A percentile compares a stretch with the other conserved stretches of the same genome.
Conservation (phyloP, 108 stramenopile species). For the Nitzschia sp. region DNA sequence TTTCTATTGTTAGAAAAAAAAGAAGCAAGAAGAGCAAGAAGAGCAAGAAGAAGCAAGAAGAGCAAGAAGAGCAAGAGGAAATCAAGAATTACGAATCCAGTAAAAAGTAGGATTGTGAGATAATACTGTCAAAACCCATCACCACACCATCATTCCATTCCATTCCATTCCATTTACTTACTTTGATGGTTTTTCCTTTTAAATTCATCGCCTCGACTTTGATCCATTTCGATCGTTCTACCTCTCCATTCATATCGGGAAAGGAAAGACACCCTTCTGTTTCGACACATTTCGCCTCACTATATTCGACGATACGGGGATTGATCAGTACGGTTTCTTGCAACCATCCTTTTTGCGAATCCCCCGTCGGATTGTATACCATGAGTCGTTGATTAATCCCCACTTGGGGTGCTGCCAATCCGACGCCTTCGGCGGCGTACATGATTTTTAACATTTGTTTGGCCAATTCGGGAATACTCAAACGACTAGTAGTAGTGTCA, state of each 20-base stretch:
- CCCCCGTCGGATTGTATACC: conserved; percentile 93
- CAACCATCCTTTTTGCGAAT: conserved; percentile 73
- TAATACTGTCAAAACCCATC: neutral
- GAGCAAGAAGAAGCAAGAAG: too few species aligned
- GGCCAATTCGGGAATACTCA: conserved; percentile 75
- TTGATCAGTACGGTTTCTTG: conserved; percentile 85
- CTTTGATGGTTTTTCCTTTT: conserved; percentile 24
- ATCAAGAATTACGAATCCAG: conserved; percentile 5
- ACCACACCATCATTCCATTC: too few species aligned
- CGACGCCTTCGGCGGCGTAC: conserved; percentile 94
- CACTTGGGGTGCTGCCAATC: conserved; percentile 90
- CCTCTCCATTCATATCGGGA: conserved; percentile 89
- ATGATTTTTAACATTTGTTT: conserved; percentile 95
- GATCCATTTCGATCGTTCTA: conserved; percentile 82
- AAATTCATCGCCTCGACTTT: conserved; percentile 86
- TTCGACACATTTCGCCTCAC: conserved; percentile 61
- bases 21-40: too few species aligned
- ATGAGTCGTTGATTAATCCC: conserved; percentile 90
- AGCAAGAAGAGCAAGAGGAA: too few species aligned
- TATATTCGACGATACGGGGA: conserved; percentile 78
- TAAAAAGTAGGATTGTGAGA: neutral
- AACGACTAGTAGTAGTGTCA: too few species aligned
- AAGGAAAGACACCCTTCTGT: conserved; percentile 93
- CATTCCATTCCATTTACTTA: too few species aligned
- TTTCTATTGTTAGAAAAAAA: too few species aligned